A percentile compares a stretch with the other conserved stretches of the same genome.
These are phyloP conservation scores for Lizonia empirigonia DNA, from an alignment of 2,329 filamentous ascomycete species.

Conservation along the genomic window DNA sequence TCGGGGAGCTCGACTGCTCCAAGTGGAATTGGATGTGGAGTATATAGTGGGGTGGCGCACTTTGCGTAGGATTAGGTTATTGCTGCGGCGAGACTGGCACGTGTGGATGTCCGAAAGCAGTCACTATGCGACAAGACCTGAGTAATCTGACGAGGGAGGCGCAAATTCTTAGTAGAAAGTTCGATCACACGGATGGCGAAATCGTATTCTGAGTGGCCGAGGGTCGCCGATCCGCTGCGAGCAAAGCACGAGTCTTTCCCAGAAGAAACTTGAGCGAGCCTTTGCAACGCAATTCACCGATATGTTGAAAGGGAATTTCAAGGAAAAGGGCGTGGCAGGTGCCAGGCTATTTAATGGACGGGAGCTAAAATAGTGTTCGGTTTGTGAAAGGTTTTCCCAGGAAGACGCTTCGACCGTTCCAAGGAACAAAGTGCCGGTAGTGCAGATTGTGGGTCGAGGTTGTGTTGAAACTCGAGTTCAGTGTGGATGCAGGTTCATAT, in stretches of 20 bases:
- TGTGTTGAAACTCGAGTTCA: background rate
- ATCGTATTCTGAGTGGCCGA: conserved; percentile 26
- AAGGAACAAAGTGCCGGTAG: conserved; percentile 20
- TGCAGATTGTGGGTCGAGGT: conserved; percentile 29
- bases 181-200: conserved; percentile 19
- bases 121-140: conserved; percentile 1
- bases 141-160: conserved; percentile 16
- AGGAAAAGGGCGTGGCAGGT: conserved; percentile 23
- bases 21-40: conserved; percentile 18
- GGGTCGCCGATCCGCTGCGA: conserved; percentile 30
- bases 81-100: conserved; percentile 19
- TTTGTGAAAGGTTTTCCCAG: conserved; percentile 35
- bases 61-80: conserved; percentile 4
- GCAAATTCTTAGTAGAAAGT: conserved; percentile 16
- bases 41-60: conserved; percentile 12
- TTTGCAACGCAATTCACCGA: conserved; percentile 22
- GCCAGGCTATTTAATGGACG: conserved; percentile 34
- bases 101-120: conserved; percentile 16
- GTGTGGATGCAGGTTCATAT: conserved; percentile 3
- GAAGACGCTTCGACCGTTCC: conserved; percentile 26
- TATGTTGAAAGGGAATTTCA: conserved; percentile 19
- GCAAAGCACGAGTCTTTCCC: conserved; percentile 39
- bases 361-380: conserved; percentile 43
- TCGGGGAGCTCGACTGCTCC: background rate
- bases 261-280: conserved; percentile 24